Base-by-base conservation (phyloP, 176 grass and related monocot genomes). In the Carex littledalei region DNA sequence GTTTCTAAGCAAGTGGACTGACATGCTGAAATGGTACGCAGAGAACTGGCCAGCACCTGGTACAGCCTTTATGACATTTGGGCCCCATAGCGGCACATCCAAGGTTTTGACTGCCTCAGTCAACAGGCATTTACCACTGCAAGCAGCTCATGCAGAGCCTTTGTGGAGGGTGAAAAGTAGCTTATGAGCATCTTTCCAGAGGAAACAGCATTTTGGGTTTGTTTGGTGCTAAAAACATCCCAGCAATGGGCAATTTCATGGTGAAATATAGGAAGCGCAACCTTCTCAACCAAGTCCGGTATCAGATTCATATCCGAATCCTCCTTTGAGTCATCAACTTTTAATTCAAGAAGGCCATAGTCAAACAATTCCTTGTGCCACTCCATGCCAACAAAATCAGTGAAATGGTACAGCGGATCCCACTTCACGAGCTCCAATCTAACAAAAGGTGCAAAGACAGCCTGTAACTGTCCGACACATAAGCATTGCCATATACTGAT, bases 381-480 rank as follows among this genome's bases (percentile, higher is more conserved):
- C 45, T 89, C 83, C 96, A 99, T 95, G 90, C 86, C 86, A 26
- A 90, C 84, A 61, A 99, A 99, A 81, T 92, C 81, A 11, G 55
- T 87, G 64, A 61, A 81, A 67, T 89, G 56, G 78, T 94, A 87
- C 8, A 99, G 91, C 78, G 93, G 96, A 64, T 99, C 96, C 96
- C 96, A 95, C 78, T 92, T 92, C 86, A 99, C 62, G 70, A 95
- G 93, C 84, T 99, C 96, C 81, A 94, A 84, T 74, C 91, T 91
- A 56, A 99, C 91, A 84, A 87, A 99, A 62, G 93, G 96, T 17
- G 87, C 80, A 76, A 99, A 95, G 2, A 95, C 81, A 84, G 87
- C 85, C 39, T 88, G 93, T 22, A 82, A 60, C 91, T 95, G 15
- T 90, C 68, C 49, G 96, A 88, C 39, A 94, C 90, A 87, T 99